phyloP scores from a whole-genome alignment of 306 rosid species.

The Senna siamea region DNA sequence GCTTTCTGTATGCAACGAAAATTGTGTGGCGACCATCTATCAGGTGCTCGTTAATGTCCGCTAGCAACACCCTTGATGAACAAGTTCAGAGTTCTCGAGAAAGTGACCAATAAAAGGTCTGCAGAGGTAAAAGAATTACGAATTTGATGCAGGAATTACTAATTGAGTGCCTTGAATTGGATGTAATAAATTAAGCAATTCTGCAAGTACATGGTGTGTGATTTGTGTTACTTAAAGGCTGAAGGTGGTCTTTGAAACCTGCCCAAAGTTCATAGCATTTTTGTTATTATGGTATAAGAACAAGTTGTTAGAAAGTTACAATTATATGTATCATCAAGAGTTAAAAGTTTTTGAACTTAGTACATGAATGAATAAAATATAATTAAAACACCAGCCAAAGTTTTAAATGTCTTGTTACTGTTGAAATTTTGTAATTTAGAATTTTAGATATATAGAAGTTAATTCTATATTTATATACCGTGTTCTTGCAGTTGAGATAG shows the following conservation, averaged over 20 bases:
- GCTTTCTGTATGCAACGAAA: slow-evolving; percentile 3
- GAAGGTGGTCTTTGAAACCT: background rate
- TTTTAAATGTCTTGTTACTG: background rate
- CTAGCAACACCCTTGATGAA: background rate
- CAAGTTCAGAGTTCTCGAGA: slow-evolving; percentile 9
- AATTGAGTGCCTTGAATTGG: slow-evolving; percentile 5
- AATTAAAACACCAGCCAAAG: background rate
- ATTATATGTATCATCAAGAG: background rate
- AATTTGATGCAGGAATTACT: background rate
- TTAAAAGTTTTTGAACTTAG: background rate
- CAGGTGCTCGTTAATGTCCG: background rate
- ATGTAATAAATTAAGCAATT: background rate
- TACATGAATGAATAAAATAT: background rate
- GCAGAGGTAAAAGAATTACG: background rate
- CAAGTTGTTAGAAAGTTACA: background rate
- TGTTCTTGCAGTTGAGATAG: slow-evolving; percentile 43
- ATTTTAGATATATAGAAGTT: background rate
- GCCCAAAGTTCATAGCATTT: background rate
- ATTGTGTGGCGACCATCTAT: background rate
- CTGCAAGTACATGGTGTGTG: background rate
- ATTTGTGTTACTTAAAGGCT: background rate
- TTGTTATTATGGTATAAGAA: background rate
- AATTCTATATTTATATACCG: slow-evolving; percentile 13
- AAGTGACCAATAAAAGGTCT: background rate
- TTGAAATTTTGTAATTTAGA: slow-evolving; percentile 14